Percentiles rank a stretch among this genome's conserved stretches.
phyloP scores from a whole-genome alignment of 352 stramenopile species.

The Plasmopara muralis region DNA sequence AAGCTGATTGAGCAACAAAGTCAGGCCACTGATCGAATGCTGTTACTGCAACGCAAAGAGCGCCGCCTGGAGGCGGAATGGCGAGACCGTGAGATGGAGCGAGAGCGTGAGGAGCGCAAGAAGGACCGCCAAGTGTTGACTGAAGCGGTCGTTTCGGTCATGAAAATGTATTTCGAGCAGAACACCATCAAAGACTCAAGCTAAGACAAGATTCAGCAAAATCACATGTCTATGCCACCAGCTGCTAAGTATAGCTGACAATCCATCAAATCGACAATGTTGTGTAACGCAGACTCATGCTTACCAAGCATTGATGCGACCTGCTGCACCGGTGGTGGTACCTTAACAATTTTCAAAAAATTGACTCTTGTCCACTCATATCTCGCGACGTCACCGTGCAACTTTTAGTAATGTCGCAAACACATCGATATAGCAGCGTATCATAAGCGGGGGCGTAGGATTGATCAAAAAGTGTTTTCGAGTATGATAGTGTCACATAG shows the following conservation, averaged over 20 bases:
- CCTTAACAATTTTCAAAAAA: conserved; percentile 12
- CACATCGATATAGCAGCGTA: background rate
- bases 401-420: conserved; percentile 21
- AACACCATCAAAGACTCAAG: conserved; percentile 3
- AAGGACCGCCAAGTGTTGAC: conserved; percentile 28
- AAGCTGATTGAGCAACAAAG: conserved; percentile 28
- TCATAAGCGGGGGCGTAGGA: no score
- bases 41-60: conserved; percentile 27
- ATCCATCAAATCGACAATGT: conserved; percentile 17
- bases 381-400: conserved; percentile 26
- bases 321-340: conserved; percentile 8
- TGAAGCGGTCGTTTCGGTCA: conserved; percentile 15
- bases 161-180: conserved; percentile 28
- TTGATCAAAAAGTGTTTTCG: no score
- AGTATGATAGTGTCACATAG: no score
- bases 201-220: conserved; percentile 1
- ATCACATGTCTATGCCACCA: no score
- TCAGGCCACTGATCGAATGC: conserved; percentile 18
- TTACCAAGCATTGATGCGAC: conserved; percentile 15
- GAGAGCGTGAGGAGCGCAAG: conserved; percentile 25
- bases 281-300: conserved; percentile 14
- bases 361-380: conserved; percentile 12
- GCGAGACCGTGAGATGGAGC: conserved; percentile 20
- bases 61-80: conserved; percentile 20
- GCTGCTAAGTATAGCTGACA: conserved; percentile 4